Conservation (phyloP, 768 basidiomycete species). For the Boletus barrowsii region DNA sequence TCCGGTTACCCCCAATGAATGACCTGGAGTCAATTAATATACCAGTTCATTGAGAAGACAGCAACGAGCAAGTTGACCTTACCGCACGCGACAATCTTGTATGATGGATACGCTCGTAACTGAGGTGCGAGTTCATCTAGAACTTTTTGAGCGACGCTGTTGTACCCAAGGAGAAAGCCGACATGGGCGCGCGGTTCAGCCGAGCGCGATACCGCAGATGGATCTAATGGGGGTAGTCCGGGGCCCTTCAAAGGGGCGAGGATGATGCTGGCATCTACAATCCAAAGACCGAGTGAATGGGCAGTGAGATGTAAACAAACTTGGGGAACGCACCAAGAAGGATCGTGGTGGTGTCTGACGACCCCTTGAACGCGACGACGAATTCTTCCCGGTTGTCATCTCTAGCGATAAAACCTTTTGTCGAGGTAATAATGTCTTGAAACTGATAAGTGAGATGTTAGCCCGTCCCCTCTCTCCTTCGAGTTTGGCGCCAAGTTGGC, state of each 20-base stretch:
- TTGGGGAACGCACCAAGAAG: conserved; percentile 12
- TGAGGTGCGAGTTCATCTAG: conserved; percentile 30
- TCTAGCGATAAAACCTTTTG: conserved; percentile 44
- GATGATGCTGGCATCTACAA: conserved; percentile 21
- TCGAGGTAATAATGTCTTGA: conserved; percentile 34
- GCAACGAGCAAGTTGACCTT: background rate
- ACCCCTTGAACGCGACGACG: conserved; percentile 41
- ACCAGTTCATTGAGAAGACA: background rate
- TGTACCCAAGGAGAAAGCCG: conserved; percentile 37
- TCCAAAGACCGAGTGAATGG: background rate
- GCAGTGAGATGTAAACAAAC: background rate
- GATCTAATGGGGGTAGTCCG: conserved; percentile 22
- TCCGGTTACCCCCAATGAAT: conserved; percentile 37
- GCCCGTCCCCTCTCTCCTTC: background rate
- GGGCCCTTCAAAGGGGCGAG: conserved; percentile 20
- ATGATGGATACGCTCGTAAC: conserved; percentile 32
- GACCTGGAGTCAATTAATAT: conserved; percentile 26
- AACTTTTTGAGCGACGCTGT: conserved; percentile 30
- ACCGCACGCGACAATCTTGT: conserved; percentile 35
- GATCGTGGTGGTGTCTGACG: conserved; percentile 24
- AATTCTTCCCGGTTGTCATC: conserved; percentile 42
- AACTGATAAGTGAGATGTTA: conserved; percentile 29
- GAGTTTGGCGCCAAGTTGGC: background rate
- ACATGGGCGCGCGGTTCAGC: conserved; percentile 31
- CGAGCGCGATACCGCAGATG: background rate